Evolutionary conservation across 1,284 basidiomycete genomes (phyloP), one percentile per base, ranked within the genome.

Genomic region (Microbotryomycetes sp.): DNA sequence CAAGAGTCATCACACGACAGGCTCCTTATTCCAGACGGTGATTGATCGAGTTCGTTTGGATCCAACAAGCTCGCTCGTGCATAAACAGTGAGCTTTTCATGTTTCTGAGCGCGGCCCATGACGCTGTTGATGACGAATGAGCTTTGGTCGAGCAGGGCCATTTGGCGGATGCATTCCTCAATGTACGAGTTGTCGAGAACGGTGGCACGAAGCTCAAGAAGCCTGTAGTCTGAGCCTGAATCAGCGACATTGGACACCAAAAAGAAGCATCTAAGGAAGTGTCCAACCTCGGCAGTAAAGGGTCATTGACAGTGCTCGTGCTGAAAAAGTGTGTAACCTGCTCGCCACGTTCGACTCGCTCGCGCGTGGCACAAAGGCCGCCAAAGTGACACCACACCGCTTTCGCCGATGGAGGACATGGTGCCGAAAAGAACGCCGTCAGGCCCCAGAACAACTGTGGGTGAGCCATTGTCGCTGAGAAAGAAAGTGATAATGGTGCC

Each of bases 361-460:
- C 35, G 11, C 9, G 35, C 35, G 35, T 41, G 9, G 56, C 56
- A 24, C 57, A 11, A 6, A 1, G 26, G 6, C 61, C 61, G 21
- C 56, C 53, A 26, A 51, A 41, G 16, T 45, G 26, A n/a, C 15
- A 31, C 53, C 52, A 62, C 2, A 15, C 24, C 11, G 30, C 23
- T 15, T 51, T 41, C 5, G 29, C 23, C 13, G 55, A 41, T 6
- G 54, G 29, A 21, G 59, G 11, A 18, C 50, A 21, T 7, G 45
- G 29, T 7, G 45, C 49, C 21, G 54, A 46, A 50, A 60, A 52
- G 49, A 52, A 56, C 5, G 59, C 59, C 13, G 45, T 47, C 23
- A 60, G 18, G 5, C 30, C 45, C 7, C 29, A 6, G 50, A 60
- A 60, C 26, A 60, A 45, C 9, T 6, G 13, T 16, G 15, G 15